phyloP scores from a whole-genome alignment of 345 rosid species.

The Cardamine chenopodiifolia region DNA sequence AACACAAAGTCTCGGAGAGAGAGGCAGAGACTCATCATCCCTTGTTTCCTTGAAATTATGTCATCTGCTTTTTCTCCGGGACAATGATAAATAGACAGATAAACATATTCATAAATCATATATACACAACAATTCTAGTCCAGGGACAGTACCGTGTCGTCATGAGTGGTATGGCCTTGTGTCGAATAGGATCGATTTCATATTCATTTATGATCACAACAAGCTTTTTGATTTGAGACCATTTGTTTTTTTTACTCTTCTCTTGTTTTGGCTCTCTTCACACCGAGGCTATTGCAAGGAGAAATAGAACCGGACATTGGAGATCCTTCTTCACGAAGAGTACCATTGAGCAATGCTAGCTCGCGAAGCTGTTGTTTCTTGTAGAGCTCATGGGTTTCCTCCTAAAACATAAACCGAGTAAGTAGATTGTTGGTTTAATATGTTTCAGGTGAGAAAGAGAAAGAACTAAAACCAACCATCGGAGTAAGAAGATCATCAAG shows the following conservation, averaged over 20 bases:
- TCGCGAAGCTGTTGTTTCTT: slow-evolving; percentile 97
- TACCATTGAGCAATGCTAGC: slow-evolving; percentile 93
- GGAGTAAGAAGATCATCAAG: slow-evolving; percentile 94
- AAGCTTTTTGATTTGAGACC: background rate
- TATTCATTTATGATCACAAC: slow-evolving; percentile 12
- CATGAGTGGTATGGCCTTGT: slow-evolving; percentile 3
- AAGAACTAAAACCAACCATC: slow-evolving; percentile 52
- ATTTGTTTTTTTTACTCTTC: slow-evolving; percentile 47
- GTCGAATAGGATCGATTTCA: slow-evolving; percentile 33
- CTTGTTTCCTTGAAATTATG: background rate
- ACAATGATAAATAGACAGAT: slow-evolving; percentile 28
- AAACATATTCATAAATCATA: slow-evolving; percentile 31
- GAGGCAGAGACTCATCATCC: slow-evolving; percentile 28
- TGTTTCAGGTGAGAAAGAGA: background rate
- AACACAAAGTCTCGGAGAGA: slow-evolving; percentile 25
- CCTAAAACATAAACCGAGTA: slow-evolving; percentile 47
- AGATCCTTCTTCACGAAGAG: slow-evolving; percentile 87
- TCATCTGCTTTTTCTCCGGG: slow-evolving; percentile 33
- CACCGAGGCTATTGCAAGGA: slow-evolving; percentile 86
- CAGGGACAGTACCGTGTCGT: slow-evolving; percentile 26
- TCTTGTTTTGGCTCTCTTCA: slow-evolving; percentile 97
- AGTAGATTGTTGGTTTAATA: background rate
- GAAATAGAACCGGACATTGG: slow-evolving; percentile 93
- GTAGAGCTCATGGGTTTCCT: slow-evolving; percentile 91
- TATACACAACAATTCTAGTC: slow-evolving; percentile 35